These are phyloP conservation scores for Trichoderma sp. DNA, from an alignment of 2,329 filamentous ascomycete genomes.

Conservation along the genomic window DNA sequence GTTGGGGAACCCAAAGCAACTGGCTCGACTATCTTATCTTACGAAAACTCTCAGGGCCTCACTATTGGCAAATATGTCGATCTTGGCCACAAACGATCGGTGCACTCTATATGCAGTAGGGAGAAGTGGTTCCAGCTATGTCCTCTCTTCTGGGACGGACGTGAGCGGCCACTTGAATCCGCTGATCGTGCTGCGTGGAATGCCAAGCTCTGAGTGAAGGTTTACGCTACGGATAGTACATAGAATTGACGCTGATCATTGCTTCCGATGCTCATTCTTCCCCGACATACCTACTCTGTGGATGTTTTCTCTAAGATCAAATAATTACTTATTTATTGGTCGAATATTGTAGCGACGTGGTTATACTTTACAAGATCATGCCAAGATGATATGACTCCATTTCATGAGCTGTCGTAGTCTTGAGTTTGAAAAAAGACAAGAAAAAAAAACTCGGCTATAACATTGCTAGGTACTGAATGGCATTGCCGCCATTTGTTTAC, in stretches of 20 bases:
- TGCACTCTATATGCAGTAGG: constrained; percentile 34
- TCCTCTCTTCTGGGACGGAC: constrained; percentile 31
- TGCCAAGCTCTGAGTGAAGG: constrained; percentile 37
- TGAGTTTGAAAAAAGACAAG: neutral
- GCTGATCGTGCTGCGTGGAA: constrained; percentile 46
- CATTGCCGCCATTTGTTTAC: neutral
- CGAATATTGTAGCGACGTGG: neutral
- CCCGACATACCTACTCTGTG: neutral
- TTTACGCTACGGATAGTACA: neutral
- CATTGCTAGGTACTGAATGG: neutral
- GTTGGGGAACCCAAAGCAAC: constrained; percentile 37
- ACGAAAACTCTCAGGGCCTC: constrained; percentile 32
- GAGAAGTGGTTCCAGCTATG: constrained; percentile 45
- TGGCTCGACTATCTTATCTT: constrained; percentile 25
- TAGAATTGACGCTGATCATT: neutral
- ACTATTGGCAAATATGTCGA: constrained; percentile 37
- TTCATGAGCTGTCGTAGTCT: neutral
- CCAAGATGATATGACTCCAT: neutral
- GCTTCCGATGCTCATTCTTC: neutral
- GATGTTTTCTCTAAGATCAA: neutral
- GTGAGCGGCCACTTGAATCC: constrained; percentile 40
- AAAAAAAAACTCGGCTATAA: neutral
- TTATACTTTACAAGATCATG: neutral
- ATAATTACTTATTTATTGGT: neutral
- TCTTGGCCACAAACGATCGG: constrained; percentile 38